Percentiles rank a stretch among this genome's conserved stretches.
Conservation (phyloP, 768 basidiomycete genomes). For the Auricularia heimuer region DNA sequence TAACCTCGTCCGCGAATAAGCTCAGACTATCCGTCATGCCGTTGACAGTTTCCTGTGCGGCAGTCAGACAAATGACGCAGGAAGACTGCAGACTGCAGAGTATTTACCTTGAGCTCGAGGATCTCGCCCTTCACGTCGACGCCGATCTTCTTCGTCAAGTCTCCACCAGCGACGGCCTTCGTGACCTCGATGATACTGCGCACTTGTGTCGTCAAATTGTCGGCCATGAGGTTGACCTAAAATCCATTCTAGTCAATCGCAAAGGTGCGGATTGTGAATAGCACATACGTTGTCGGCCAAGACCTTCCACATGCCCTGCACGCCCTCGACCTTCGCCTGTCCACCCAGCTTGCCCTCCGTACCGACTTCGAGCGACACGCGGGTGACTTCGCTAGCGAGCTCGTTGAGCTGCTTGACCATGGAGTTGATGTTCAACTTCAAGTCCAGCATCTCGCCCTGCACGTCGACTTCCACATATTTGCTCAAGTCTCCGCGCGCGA, state of each 20-base stretch:
- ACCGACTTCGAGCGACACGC: conserved; percentile 87
- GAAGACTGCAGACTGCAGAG: conserved; percentile 17
- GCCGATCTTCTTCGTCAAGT: conserved; percentile 86
- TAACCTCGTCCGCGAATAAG: conserved; percentile 75
- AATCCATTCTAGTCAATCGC: neutral
- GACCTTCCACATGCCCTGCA: conserved; percentile 92
- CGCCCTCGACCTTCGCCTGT: conserved; percentile 84
- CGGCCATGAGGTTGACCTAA: conserved; percentile 10
- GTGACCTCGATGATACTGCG: conserved; percentile 90
- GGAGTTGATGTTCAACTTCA: conserved; percentile 71
- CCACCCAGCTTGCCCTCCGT: conserved; percentile 91
- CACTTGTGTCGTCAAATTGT: conserved; percentile 86
- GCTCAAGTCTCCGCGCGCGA: conserved; percentile 73
- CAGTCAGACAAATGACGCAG: neutral
- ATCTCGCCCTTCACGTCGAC: conserved; percentile 92
- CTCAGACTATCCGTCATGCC: conserved; percentile 86
- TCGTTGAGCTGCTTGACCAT: conserved; percentile 40
- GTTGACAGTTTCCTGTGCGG: conserved; percentile 82
- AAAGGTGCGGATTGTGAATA: too few relatives aligned
- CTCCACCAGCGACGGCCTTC: conserved; percentile 88
- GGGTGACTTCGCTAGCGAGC: conserved; percentile 48
- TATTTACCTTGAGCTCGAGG: conserved; percentile 41
- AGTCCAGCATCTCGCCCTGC: conserved; percentile 85
- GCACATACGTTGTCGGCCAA: conserved; percentile 7
- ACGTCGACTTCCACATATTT: conserved; percentile 87